A percentile compares a stretch with the other conserved stretches of the same genome.
These are phyloP conservation scores for Fusarium sororula DNA, from an alignment of 2,329 filamentous ascomycete genomes.

Conservation along the genomic window DNA sequence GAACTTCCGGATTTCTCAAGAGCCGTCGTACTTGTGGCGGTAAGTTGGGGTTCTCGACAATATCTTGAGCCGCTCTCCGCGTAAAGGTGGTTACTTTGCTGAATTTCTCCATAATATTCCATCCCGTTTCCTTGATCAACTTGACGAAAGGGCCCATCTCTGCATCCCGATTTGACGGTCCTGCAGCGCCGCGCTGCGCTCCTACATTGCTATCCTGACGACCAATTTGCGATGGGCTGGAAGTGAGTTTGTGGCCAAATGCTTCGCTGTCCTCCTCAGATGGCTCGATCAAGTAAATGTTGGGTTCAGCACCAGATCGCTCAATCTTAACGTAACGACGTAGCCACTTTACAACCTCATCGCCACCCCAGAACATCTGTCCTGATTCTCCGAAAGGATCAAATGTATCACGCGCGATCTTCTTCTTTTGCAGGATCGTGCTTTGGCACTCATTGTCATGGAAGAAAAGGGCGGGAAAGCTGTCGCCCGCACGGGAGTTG, in stretches of 20 bases:
- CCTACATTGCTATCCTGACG: slow-evolving; percentile 47
- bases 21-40: slow-evolving; percentile 88
- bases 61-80: slow-evolving; percentile 86
- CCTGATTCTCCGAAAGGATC: slow-evolving; percentile 89
- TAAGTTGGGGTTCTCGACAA: slow-evolving; percentile 89
- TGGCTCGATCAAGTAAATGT: slow-evolving; percentile 91
- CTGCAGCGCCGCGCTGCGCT: slow-evolving; percentile 44
- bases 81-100: slow-evolving; percentile 98
- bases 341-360: slow-evolving; percentile 93
- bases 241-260: slow-evolving; percentile 74
- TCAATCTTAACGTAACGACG: slow-evolving; percentile 85
- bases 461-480: slow-evolving; percentile 95
- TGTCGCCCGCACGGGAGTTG: slow-evolving; percentile 89
- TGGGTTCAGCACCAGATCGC: slow-evolving; percentile 84
- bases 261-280: slow-evolving; percentile 82
- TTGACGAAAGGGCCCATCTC: slow-evolving; percentile 94
- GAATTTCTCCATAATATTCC: slow-evolving; percentile 96
- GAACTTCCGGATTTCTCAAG: slow-evolving; percentile 91
- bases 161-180: slow-evolving; percentile 64
- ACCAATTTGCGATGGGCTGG: slow-evolving; percentile 39
- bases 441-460: slow-evolving; percentile 97
- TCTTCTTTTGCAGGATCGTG: slow-evolving; percentile 93
- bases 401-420: slow-evolving; percentile 82
- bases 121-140: slow-evolving; percentile 91
- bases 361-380: slow-evolving; percentile 95